Evolutionary conservation across 306 rosid species (phyloP).

Genomic region (Acmispon strigosus): DNA sequence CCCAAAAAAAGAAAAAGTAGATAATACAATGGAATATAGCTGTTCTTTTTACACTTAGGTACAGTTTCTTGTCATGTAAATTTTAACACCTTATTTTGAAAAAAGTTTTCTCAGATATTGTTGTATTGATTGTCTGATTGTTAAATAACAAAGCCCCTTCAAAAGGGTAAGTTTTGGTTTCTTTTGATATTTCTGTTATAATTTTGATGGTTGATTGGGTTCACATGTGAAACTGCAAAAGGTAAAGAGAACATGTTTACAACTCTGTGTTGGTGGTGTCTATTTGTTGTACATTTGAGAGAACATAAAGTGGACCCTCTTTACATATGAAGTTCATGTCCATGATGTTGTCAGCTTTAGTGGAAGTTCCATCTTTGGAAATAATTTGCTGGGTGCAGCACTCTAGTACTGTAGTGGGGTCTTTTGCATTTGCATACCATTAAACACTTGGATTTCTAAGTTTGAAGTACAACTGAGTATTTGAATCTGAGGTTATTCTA

Average conservation of each 20-base stretch:
- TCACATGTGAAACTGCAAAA: constrained; percentile 1
- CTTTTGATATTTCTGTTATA: not conserved
- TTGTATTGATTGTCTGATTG: not conserved
- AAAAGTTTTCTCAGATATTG: not conserved
- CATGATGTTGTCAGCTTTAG: not conserved
- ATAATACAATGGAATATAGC: not conserved
- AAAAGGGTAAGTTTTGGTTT: not conserved
- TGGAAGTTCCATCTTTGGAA: not conserved
- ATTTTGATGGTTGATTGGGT: not conserved
- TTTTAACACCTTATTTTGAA: not conserved
- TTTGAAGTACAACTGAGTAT: not conserved
- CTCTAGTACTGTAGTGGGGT: not conserved
- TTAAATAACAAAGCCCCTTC: not conserved
- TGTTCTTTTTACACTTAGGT: not conserved
- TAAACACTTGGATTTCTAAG: not conserved
- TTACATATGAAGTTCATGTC: not conserved
- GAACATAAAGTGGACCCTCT: not conserved
- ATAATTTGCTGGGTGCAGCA: not conserved
- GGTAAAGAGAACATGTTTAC: not conserved
- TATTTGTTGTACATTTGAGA: not conserved
- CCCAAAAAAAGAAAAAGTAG: not conserved
- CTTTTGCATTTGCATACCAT: constrained; percentile 1
- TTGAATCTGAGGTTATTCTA: too few species aligned
- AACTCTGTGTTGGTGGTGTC: not conserved
- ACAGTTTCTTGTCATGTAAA: not conserved